Conservation (phyloP, 208 protist genomes). For the Leishmania lainsoni region DNA sequence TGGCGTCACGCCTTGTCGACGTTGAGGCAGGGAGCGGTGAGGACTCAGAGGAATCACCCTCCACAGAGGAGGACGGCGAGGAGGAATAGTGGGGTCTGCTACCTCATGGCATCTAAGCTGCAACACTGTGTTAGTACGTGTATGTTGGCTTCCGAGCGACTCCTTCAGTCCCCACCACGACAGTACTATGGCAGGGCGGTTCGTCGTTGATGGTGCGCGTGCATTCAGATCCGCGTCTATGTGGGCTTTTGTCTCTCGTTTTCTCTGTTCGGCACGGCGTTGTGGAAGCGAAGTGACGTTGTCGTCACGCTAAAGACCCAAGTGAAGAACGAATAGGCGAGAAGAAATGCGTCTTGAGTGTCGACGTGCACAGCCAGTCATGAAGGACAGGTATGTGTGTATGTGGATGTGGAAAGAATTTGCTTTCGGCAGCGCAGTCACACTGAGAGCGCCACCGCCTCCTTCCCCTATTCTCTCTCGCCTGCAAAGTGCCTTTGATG, state of each 20-base stretch:
- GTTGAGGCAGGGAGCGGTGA: conserved; percentile 67
- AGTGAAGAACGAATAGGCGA: background rate
- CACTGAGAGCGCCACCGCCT: background rate
- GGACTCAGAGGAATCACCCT: conserved; percentile 49
- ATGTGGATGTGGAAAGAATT: background rate
- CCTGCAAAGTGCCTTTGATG: background rate
- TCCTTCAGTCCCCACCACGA: background rate
- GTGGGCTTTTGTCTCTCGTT: background rate
- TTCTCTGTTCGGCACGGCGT: background rate
- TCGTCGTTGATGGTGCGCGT: background rate
- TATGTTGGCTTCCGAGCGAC: background rate
- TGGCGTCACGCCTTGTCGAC: conserved; percentile 57
- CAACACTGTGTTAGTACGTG: background rate
- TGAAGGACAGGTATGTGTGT: background rate
- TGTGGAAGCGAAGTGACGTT: background rate
- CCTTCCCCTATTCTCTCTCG: background rate
- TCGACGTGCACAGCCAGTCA: background rate
- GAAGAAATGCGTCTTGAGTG: background rate
- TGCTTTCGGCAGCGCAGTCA: background rate
- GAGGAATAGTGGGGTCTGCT: background rate
- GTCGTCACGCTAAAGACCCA: background rate
- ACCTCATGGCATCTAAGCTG: background rate
- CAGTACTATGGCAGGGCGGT: background rate
- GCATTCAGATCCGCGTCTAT: background rate
- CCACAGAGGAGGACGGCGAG: conserved; percentile 28